Percentiles rank a stretch among this genome's conserved stretches.
Evolutionary conservation across 352 stramenopile genomes (phyloP).

Genomic region (Peronospora farinosa): DNA sequence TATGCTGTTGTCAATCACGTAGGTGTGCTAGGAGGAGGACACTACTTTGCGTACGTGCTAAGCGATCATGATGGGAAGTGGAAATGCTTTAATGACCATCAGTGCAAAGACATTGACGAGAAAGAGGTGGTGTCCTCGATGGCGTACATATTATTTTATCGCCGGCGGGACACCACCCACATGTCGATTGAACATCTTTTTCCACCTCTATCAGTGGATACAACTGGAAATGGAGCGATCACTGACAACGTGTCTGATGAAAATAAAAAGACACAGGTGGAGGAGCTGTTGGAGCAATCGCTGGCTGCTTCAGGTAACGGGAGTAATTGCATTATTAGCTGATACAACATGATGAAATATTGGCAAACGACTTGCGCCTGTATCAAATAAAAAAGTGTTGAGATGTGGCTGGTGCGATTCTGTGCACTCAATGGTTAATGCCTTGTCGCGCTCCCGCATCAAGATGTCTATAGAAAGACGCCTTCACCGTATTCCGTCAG

Average conservation of each 20-base stretch:
- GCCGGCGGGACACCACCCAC: slow-evolving; percentile 57
- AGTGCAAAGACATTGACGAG: slow-evolving; percentile 84
- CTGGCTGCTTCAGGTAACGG: slow-evolving; percentile 32
- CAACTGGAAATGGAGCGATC: slow-evolving; percentile 21
- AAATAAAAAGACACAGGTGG: slow-evolving; percentile 54
- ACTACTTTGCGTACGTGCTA: slow-evolving; percentile 90
- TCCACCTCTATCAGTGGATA: slow-evolving; percentile 42
- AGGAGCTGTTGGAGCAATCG: slow-evolving; percentile 65
- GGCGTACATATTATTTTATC: slow-evolving; percentile 90
- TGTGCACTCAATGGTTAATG: neutral
- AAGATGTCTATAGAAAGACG: neutral
- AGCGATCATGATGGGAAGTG: slow-evolving; percentile 89
- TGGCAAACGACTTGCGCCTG: neutral
- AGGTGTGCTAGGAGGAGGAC: slow-evolving; percentile 90
- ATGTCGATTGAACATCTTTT: slow-evolving; percentile 72
- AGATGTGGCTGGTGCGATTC: neutral
- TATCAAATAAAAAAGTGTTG: neutral
- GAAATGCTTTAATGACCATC: slow-evolving; percentile 97
- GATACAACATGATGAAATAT: slow-evolving; percentile 14
- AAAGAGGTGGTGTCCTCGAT: slow-evolving; percentile 81
- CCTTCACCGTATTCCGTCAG: neutral
- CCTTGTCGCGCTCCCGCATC: neutral
- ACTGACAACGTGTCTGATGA: slow-evolving; percentile 35
- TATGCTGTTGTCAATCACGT: slow-evolving; percentile 98
- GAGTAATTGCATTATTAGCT: slow-evolving; percentile 58